phyloP scores from a whole-genome alignment of 2,329 filamentous ascomycete genomes.

The Aspergillus latus region DNA sequence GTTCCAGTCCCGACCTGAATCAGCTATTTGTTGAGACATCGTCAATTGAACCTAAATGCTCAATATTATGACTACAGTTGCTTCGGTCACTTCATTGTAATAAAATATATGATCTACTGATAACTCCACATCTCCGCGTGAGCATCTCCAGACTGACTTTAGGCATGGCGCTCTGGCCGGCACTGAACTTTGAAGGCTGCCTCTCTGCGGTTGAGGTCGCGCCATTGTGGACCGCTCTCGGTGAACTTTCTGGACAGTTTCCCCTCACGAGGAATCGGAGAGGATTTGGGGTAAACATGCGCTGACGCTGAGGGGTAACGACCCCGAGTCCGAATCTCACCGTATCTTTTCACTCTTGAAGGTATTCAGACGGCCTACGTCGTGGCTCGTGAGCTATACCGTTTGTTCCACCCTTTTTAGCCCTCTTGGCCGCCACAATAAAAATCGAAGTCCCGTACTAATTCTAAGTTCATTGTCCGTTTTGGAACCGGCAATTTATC shows the following conservation, averaged over 20 bases:
- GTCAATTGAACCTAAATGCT: background rate
- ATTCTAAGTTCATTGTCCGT: too few species aligned
- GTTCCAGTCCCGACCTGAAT: background rate
- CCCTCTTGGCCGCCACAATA: too few species aligned
- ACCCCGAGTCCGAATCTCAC: too few species aligned
- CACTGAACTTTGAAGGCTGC: background rate
- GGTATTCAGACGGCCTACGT: too few species aligned
- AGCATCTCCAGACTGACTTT: constrained; percentile 1
- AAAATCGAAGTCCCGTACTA: too few species aligned
- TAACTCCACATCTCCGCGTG: constrained; percentile 15
- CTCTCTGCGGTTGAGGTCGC: constrained; percentile 1
- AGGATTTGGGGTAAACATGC: constrained; percentile 28
- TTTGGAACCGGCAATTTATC: too few species aligned
- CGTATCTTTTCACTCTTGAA: too few species aligned
- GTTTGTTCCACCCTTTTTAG: too few species aligned
- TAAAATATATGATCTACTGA: background rate
- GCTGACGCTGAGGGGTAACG: background rate
- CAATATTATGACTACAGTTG: background rate
- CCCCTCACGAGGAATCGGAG: constrained; percentile 28
- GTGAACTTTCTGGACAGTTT: constrained; percentile 25
- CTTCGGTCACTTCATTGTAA: background rate
- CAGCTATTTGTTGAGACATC: background rate
- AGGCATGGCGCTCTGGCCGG: background rate
- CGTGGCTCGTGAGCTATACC: too few species aligned
- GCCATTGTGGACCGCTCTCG: constrained; percentile 15